These are phyloP conservation scores for Kwoniella sp. DNA, from an alignment of 768 basidiomycete species.

Conservation along the genomic window DNA sequence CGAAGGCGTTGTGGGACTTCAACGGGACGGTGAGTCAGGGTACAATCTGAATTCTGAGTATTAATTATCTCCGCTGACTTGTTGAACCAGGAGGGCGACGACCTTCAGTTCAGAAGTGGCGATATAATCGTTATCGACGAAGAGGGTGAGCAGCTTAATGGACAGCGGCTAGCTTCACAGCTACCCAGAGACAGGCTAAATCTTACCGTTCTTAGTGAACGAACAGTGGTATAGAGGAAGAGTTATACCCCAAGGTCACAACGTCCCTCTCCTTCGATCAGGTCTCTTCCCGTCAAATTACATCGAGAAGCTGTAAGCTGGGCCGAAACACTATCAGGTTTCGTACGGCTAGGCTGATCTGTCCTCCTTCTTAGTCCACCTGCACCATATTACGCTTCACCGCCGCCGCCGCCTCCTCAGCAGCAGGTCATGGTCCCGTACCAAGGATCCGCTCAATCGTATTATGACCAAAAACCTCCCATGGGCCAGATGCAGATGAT, in stretches of 20 bases:
- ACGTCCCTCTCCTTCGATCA: slow-evolving; percentile 30
- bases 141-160: slow-evolving; percentile 59
- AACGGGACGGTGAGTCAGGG: slow-evolving; percentile 38
- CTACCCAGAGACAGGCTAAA: slow-evolving; percentile 65
- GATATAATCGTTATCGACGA: slow-evolving; percentile 75
- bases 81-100: slow-evolving; percentile 68
- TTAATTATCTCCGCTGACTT: background rate
- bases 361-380: slow-evolving; percentile 8
- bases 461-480: slow-evolving; percentile 26
- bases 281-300: slow-evolving; percentile 51
- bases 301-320: slow-evolving; percentile 44
- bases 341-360: background rate
- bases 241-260: slow-evolving; percentile 60
- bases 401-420: slow-evolving; percentile 21
- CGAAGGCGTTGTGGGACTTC: slow-evolving; percentile 49
- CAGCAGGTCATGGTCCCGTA: slow-evolving; percentile 37
- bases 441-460: slow-evolving; percentile 15
- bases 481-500: slow-evolving; percentile 24
- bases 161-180: slow-evolving; percentile 61
- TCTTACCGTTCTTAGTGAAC: slow-evolving; percentile 68
- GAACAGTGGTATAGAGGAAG: slow-evolving; percentile 66
- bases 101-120: slow-evolving; percentile 72
- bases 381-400: slow-evolving; percentile 19
- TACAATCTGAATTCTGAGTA: background rate
- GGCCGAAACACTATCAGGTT: background rate